A percentile compares a stretch with the other conserved stretches of the same genome.
Evolutionary conservation across 1,139 yeast genomes (phyloP).

Genomic region (Debaryomyces udenii): DNA sequence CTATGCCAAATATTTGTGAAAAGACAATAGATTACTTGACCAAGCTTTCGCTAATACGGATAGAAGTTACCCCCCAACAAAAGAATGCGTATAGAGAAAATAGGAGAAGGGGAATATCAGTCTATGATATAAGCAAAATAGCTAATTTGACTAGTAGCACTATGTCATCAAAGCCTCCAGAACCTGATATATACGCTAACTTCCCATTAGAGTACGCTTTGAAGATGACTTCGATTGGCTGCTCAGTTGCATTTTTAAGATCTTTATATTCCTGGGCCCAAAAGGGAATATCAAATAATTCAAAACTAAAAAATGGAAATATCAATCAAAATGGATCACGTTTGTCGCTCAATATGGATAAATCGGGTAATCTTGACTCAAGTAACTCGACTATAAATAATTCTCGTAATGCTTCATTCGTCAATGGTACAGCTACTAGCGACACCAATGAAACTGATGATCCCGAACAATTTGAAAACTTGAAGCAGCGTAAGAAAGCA

Average conservation of each 20-base stretch:
- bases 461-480: constrained; percentile 82
- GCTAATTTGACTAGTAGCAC: constrained; percentile 78
- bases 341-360: constrained; percentile 31
- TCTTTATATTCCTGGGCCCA: constrained; percentile 91
- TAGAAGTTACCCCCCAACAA: constrained; percentile 73
- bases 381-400: constrained; percentile 31
- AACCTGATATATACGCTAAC: constrained; percentile 54
- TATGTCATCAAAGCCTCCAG: constrained; percentile 62
- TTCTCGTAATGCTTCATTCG: constrained; percentile 39
- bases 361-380: constrained; percentile 48
- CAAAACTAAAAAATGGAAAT: constrained; percentile 6
- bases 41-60: constrained; percentile 67
- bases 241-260: constrained; percentile 79
- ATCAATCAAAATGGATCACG: constrained; percentile 21
- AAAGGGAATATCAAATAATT: constrained; percentile 48
- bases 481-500: constrained; percentile 82
- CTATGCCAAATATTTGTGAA: constrained; percentile 86
- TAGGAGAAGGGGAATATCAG: constrained; percentile 62
- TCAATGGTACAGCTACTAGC: constrained; percentile 22
- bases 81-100: constrained; percentile 67
- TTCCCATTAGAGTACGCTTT: constrained; percentile 83
- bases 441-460: constrained; percentile 56
- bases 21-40: constrained; percentile 77
- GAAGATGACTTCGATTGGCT: constrained; percentile 77
- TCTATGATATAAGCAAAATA: constrained; percentile 71